Base-by-base conservation (phyloP, 1,139 yeast genomes). In the Zygosaccharomyces sapae region DNA sequence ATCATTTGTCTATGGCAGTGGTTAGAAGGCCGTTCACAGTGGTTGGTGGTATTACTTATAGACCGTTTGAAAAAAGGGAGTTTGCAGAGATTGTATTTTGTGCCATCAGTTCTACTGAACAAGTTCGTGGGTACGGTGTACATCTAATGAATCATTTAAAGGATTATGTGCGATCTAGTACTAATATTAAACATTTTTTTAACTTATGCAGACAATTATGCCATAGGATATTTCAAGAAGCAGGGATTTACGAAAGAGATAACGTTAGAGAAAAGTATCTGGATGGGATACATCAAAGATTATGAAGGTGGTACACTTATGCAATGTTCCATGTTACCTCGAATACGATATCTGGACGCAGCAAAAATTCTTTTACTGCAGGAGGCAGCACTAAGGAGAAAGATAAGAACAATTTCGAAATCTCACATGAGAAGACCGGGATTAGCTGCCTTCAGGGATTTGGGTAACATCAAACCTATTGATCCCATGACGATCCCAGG, bases 271-370 rank as follows among this genome's bases (percentile, higher is more conserved):
- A 85, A 83, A 57, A 79, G 82, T 39, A 76, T 84, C 33, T 92
- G 99, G 99, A 88, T 89, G 94, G 99, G 99, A 5, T 92, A 92
- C 67, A 92, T 92, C 63, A 92, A 94, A 68, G 98, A 92, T 72
- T 92, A 92, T 67, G 99, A 92, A 70, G 99, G 99, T 33, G 98
- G 98, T 58, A 94, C 98, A 0, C 72, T 92, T 51, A 90, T 92
- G 97, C 97, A 94, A 68, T 94, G 98, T 65, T 73, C 92, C 1
- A 90, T 90, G 96, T 72, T 92, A 46, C 97, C 97, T 0, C 72
- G 80, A 40, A 82, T 86, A 47, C 77, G 98, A 53, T 92, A 94
- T 66, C 73, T 92, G 40, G 98, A 94, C 65, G 85, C 89, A 58
- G 84, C 85, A 2, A 90, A 90, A 66, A 87, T 92, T 37, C 69